phyloP scores from a whole-genome alignment of 352 stramenopile species.

The Thalassiosira hispida region DNA sequence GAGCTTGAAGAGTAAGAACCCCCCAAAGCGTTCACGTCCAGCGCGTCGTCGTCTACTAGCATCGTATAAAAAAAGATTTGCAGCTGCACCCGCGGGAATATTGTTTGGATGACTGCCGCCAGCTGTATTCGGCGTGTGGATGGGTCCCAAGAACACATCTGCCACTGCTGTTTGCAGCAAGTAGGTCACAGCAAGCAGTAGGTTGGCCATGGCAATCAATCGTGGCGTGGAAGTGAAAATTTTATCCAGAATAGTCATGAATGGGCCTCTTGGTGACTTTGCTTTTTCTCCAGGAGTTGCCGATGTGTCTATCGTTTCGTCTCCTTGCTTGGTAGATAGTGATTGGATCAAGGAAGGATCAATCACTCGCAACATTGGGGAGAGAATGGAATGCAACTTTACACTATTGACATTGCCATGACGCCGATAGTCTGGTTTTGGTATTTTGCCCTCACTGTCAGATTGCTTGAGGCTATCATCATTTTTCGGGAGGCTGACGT shows the following conservation, averaged over 20 bases:
- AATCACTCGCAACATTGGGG: slow-evolving; percentile 2
- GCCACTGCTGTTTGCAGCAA: slow-evolving; percentile 66
- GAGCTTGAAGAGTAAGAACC: slow-evolving; percentile 77
- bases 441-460: neutral
- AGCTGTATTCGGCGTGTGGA: slow-evolving; percentile 3
- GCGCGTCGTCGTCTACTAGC: slow-evolving; percentile 16
- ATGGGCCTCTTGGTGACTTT: neutral
- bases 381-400: slow-evolving; percentile 16
- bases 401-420: slow-evolving; percentile 3
- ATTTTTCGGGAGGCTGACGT: neutral
- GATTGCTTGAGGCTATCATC: neutral
- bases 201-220: slow-evolving; percentile 75
- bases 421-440: no score
- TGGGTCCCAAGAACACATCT: slow-evolving; percentile 70
- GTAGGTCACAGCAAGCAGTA: slow-evolving; percentile 70
- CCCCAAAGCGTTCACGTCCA: slow-evolving; percentile 62
- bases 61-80: slow-evolving; percentile 11
- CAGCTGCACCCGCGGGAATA: slow-evolving; percentile 2
- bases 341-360: slow-evolving; percentile 2
- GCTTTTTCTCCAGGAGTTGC: neutral
- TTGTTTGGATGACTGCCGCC: neutral
- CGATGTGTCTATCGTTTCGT: neutral
- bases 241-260: slow-evolving; percentile 57
- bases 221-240: slow-evolving; percentile 69
- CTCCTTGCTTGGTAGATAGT: slow-evolving; percentile 11